These are phyloP conservation scores for Ilyonectria sp. DNA, from an alignment of 2,329 filamentous ascomycete genomes.

Conservation along the genomic window DNA sequence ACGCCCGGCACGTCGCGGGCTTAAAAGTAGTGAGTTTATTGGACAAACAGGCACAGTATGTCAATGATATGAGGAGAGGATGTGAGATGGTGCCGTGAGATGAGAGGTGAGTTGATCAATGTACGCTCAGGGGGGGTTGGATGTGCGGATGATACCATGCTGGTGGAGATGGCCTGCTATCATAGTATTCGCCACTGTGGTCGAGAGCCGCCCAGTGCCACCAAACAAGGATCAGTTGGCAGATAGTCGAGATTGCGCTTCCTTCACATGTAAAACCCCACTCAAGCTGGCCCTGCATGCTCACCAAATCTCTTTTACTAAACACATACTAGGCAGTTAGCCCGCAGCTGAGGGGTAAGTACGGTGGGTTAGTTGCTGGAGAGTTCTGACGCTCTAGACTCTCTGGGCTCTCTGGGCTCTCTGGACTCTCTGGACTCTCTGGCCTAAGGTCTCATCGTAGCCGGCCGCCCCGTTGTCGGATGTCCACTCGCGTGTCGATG, in stretches of 20 bases:
- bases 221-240: background rate
- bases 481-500: conserved; percentile 27
- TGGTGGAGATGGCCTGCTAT: conserved; percentile 14
- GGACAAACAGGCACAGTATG: background rate
- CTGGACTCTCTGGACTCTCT: conserved; percentile 2
- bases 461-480: conserved; percentile 7
- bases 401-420: conserved; percentile 1
- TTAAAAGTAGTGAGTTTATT: background rate
- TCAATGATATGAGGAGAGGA: background rate
- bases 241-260: conserved; percentile 16
- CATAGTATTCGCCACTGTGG: background rate
- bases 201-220: conserved; percentile 8
- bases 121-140: background rate
- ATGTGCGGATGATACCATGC: conserved; percentile 18
- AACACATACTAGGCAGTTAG: background rate
- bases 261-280: conserved; percentile 23
- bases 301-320: background rate
- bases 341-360: background rate
- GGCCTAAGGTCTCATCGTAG: background rate
- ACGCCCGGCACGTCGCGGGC: background rate
- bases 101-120: background rate
- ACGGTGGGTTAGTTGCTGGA: background rate
- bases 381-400: conserved; percentile 2
- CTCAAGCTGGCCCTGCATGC: conserved; percentile 3
- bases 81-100: background rate